Conservation (phyloP, 2,329 filamentous ascomycete species). For the Sclerotinia sclerotiorum region DNA sequence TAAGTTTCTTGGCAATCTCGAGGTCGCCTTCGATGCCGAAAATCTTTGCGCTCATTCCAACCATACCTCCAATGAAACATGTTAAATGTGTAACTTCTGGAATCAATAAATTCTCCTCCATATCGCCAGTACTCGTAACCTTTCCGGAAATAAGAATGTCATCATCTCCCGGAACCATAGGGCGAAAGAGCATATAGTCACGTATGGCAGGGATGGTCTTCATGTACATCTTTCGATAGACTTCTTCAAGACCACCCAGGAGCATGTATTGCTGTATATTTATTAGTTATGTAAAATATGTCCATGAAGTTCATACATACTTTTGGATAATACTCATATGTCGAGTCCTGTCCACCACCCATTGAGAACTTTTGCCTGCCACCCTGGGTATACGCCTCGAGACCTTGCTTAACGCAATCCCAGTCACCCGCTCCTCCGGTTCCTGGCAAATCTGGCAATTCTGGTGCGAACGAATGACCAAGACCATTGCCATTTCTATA, state of each 20-base stretch:
- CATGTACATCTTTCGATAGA: conserved; percentile 73
- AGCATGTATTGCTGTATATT: conserved; percentile 62
- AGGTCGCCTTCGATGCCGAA: conserved; percentile 60
- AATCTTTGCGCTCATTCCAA: conserved; percentile 63
- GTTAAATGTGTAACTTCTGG: conserved; percentile 54
- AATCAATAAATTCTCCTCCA: conserved; percentile 45
- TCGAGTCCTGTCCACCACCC: conserved; percentile 67
- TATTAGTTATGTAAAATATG: conserved; percentile 30
- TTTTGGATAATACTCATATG: conserved; percentile 70
- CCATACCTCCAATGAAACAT: conserved; percentile 71
- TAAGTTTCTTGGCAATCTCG: conserved; percentile 62
- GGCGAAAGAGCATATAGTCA: conserved; percentile 73
- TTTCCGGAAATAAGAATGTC: conserved; percentile 75
- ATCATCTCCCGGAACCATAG: conserved; percentile 65
- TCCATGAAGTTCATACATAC: conserved; percentile 41
- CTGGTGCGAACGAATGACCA: background rate
- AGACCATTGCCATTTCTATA: background rate
- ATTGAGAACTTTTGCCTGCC: conserved; percentile 51
- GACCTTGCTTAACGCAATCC: conserved; percentile 60
- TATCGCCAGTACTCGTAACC: conserved; percentile 49
- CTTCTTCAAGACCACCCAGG: conserved; percentile 69
- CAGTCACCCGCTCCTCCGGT: conserved; percentile 25
- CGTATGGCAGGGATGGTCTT: conserved; percentile 66
- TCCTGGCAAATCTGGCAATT: background rate
- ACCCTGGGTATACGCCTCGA: conserved; percentile 51